Percentiles rank a stretch among this genome's conserved stretches.
phyloP scores from a whole-genome alignment of 2,329 filamentous ascomycete genomes.

The Aspergillus spinulosporus region DNA sequence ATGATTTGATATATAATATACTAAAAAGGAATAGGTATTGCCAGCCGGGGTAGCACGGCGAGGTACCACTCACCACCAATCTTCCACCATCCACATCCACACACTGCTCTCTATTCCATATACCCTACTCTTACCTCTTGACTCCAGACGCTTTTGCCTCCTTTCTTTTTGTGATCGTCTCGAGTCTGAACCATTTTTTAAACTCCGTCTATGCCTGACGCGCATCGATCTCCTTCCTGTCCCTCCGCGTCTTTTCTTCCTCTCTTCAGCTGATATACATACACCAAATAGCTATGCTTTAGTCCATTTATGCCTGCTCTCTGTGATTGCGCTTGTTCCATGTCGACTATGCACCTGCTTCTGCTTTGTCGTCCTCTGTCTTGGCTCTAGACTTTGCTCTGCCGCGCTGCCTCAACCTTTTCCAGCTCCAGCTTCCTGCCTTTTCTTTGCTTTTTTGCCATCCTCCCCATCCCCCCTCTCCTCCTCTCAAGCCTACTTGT shows the following conservation, averaged over 20 bases:
- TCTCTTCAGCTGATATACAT: constrained; percentile 9
- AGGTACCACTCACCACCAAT: constrained; percentile 10
- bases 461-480: constrained; percentile 10
- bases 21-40: background rate
- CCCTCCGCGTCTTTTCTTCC: constrained; percentile 7
- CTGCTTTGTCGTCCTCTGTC: constrained; percentile 36
- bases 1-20: constrained; percentile 9
- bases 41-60: constrained; percentile 11
- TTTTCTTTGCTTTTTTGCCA: constrained; percentile 9
- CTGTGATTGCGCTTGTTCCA: constrained; percentile 24
- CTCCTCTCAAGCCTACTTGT: constrained; percentile 3
- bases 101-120: background rate
- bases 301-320: constrained; percentile 19
- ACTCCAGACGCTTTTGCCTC: background rate
- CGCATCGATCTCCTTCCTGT: constrained; percentile 17
- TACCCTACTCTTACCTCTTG: background rate
- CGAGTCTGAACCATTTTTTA: constrained; percentile 16
- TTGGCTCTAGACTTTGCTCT: constrained; percentile 39
- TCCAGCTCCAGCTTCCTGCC: constrained; percentile 13
- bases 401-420: background rate
- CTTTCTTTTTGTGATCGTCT: constrained; percentile 23
- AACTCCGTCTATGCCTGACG: constrained; percentile 29
- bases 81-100: constrained; percentile 8
- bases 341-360: constrained; percentile 12
- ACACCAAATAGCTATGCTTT: constrained; percentile 11